phyloP scores from a whole-genome alignment of 768 basidiomycete species.

The Kwoniella pini region DNA sequence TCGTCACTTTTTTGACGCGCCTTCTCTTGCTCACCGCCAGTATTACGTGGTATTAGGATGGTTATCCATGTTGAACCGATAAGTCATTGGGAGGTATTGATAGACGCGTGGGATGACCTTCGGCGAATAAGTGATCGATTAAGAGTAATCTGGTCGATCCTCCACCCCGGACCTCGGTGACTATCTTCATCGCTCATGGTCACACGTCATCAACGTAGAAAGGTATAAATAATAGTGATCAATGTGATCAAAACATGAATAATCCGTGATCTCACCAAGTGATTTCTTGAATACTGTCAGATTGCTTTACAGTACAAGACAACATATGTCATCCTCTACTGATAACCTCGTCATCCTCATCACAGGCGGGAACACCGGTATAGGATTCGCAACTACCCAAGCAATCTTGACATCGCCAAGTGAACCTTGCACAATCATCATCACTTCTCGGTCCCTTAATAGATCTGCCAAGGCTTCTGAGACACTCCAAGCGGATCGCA shows the following conservation, averaged over 20 bases:
- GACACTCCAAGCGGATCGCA: background rate
- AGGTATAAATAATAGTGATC: background rate
- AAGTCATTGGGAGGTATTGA: too few species aligned
- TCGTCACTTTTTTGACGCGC: too few species aligned
- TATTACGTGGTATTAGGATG: too few species aligned
- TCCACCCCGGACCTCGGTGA: constrained; percentile 1
- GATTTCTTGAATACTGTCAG: too few species aligned
- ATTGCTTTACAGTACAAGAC: too few species aligned
- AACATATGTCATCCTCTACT: background rate
- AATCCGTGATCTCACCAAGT: background rate
- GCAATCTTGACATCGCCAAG: constrained; percentile 22
- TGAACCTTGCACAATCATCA: constrained; percentile 13
- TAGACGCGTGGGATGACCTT: too few species aligned
- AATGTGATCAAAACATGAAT: background rate
- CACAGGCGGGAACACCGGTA: constrained; percentile 34
- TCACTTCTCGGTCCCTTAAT: constrained; percentile 20
- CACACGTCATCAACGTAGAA: too few species aligned
- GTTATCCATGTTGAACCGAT: too few species aligned
- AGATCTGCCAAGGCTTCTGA: constrained; percentile 12
- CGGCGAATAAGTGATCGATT: too few species aligned
- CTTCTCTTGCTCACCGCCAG: too few species aligned
- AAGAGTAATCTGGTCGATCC: background rate
- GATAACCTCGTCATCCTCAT: constrained; percentile 29
- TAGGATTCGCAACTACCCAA: constrained; percentile 28
- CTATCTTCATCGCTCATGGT: too few species aligned